A percentile compares a stretch with the other conserved stretches of the same genome.
phyloP scores from a whole-genome alignment of 306 rosid genomes.

The Cyclanthera cordifolia region DNA sequence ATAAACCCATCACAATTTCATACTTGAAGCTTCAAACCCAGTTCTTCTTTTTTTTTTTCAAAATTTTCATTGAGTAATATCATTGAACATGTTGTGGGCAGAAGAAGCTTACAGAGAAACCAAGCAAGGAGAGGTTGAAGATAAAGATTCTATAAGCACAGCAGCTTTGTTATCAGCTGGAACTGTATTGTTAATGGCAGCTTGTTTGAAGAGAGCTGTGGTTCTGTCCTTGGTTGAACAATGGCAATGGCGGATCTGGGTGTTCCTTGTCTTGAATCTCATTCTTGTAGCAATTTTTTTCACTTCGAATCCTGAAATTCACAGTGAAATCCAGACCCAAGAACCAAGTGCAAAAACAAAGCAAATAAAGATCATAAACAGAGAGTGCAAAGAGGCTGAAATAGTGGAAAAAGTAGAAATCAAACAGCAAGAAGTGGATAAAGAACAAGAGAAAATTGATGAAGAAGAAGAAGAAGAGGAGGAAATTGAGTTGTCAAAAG shows the following conservation, averaged over 20 bases:
- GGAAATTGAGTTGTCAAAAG: slow-evolving; percentile 44
- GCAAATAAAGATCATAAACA: slow-evolving; percentile 17
- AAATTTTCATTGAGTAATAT: neutral
- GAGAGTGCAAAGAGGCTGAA: slow-evolving; percentile 6
- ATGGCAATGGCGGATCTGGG: slow-evolving; percentile 72
- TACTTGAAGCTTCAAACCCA: neutral
- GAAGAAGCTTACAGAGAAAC: slow-evolving; percentile 17
- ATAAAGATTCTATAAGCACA: slow-evolving; percentile 26
- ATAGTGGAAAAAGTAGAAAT: slow-evolving; percentile 19
- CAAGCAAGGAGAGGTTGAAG: slow-evolving; percentile 39
- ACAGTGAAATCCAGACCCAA: neutral
- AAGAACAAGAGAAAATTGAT: slow-evolving; percentile 1
- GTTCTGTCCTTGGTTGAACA: slow-evolving; percentile 38
- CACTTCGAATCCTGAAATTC: slow-evolving; percentile 31
- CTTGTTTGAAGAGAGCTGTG: slow-evolving; percentile 37
- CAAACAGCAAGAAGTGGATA: neutral
- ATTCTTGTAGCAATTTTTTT: slow-evolving; percentile 63
- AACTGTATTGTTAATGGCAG: slow-evolving; percentile 49
- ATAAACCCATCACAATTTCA: neutral
- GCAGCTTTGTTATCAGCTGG: slow-evolving; percentile 47
- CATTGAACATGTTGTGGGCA: slow-evolving; percentile 32
- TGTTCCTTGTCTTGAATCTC: slow-evolving; percentile 57
- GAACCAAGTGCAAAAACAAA: neutral
- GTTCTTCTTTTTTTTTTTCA: too few relatives aligned
- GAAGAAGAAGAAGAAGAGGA: too few relatives aligned